A percentile compares a stretch with the other conserved stretches of the same genome.
Evolutionary conservation across 2,329 filamentous ascomycete genomes (phyloP).

Genomic region (Fusarium abutilonis): DNA sequence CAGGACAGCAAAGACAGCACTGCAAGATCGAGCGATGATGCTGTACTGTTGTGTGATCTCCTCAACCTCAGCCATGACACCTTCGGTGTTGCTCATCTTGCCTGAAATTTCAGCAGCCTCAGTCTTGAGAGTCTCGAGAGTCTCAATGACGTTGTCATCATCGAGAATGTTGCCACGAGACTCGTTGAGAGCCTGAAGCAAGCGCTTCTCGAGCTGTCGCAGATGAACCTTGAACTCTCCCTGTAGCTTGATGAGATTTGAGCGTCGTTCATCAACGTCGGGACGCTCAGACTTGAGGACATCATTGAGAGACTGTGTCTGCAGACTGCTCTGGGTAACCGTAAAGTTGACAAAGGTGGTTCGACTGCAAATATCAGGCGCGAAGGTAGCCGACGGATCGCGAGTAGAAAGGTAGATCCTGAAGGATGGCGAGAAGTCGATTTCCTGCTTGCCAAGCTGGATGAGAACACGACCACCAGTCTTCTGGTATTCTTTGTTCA

Average conservation of each 20-base stretch:
- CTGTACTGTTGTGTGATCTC: slow-evolving; percentile 95
- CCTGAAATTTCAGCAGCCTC: slow-evolving; percentile 94
- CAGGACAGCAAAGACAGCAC: slow-evolving; percentile 94
- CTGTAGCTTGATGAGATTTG: slow-evolving; percentile 97
- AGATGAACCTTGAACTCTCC: slow-evolving; percentile 99
- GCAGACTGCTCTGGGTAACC: slow-evolving; percentile 97
- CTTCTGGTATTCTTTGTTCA: slow-evolving; percentile 99
- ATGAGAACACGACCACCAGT: slow-evolving; percentile 98
- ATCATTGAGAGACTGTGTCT: slow-evolving; percentile 97
- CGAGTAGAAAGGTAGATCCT: slow-evolving; percentile 93
- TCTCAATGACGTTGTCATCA: slow-evolving; percentile 98
- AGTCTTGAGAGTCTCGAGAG: slow-evolving; percentile 95
- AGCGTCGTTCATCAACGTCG: slow-evolving; percentile 94
- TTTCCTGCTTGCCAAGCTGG: slow-evolving; percentile 97
- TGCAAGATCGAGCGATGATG: slow-evolving; percentile 92
- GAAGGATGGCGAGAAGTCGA: slow-evolving; percentile 97
- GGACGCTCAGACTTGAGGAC: slow-evolving; percentile 97
- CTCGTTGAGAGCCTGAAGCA: slow-evolving; percentile 95
- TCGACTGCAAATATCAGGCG: slow-evolving; percentile 96
- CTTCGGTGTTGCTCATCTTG: slow-evolving; percentile 97
- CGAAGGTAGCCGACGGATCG: slow-evolving; percentile 94
- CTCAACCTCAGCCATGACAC: slow-evolving; percentile 97
- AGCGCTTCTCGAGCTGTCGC: slow-evolving; percentile 90
- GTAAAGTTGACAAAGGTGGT: slow-evolving; percentile 99
- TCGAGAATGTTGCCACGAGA: slow-evolving; percentile 98